Evolutionary conservation across 2,329 filamentous ascomycete species (phyloP), one percentile per base, ranked within the genome.

Genomic region (Arachnopeziza araneosa): DNA sequence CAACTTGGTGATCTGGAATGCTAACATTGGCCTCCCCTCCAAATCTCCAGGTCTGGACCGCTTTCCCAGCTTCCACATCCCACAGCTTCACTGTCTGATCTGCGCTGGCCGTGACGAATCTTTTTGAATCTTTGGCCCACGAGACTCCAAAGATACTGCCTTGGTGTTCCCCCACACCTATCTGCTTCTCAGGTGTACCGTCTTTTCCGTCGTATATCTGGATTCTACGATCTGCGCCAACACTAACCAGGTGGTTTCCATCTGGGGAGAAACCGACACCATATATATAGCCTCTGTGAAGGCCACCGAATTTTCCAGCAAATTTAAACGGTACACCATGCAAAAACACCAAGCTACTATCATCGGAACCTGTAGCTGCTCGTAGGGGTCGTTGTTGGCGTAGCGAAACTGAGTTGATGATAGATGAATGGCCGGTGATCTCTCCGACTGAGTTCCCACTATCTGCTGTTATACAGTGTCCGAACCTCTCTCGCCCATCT

Each of bases 201-300:
- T 92, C 96, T 81, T 96, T 96, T 63, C 93, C 95, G 73, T 99
- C 92, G 73, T 97, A 99, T 10, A 99, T 79, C 80, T 95, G 96
- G 66, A 99, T 96, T 71, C 85, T 86, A 73, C 87, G 87, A 75
- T 99, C 95, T n/a, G 90, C 91, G 48, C 95, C 93, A 1, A 97
- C 93, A 56, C 89, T 96, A 36, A 95, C 90, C 63, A 99, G 79
- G 48, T 80, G 79, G 50, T 80, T 85, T 53, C 95, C 95, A 72
- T 98, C 93, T 0, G 93, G 93, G 26, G 91, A 93, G 75, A 97
- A 99, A 1, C 87, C 90, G 4, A 92, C 85, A 26, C 89, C 92
- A 69, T 93, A 90, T 21, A 98, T 86, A 73, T 96, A 98, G 63
- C 93, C 91, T 70, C 87, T 89, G 75, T 99, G 95, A 70, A 91